Conservation (phyloP, 2,329 filamentous ascomycete species). For the Pyrenophora teres region DNA sequence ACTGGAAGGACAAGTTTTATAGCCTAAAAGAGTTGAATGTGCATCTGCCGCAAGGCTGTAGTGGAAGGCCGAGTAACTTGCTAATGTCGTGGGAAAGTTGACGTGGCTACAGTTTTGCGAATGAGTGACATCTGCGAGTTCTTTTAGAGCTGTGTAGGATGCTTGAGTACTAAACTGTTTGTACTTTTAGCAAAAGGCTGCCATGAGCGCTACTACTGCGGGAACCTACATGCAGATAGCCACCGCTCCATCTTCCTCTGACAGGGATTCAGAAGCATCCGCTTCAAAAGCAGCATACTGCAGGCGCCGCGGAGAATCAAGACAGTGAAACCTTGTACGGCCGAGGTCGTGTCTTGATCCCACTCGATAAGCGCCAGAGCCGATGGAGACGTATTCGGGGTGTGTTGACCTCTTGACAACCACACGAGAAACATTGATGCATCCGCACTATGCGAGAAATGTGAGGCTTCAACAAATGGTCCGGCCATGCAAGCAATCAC, state of each 20-base stretch:
- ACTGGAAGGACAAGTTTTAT: slow-evolving; percentile 22
- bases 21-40: slow-evolving; percentile 14
- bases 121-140: background rate
- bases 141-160: too few species aligned
- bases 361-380: slow-evolving; percentile 9
- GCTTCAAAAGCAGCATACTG: slow-evolving; percentile 5
- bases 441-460: background rate
- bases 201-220: slow-evolving; percentile 2
- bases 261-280: slow-evolving; percentile 10
- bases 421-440: too few species aligned
- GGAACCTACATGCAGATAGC: slow-evolving; percentile 13
- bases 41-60: background rate
- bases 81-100: slow-evolving; percentile 4
- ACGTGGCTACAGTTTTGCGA: slow-evolving; percentile 11
- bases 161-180: slow-evolving; percentile 6
- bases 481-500: slow-evolving; percentile 5
- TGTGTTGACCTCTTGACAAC: too few species aligned
- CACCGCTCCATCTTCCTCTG: slow-evolving; percentile 3
- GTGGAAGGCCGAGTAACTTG: background rate
- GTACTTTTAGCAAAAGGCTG: background rate
- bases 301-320: slow-evolving; percentile 6
- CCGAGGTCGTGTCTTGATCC: slow-evolving; percentile 1
- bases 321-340: slow-evolving; percentile 22
- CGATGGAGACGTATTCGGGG: background rate
- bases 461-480: background rate